Percentiles rank a stretch among this genome's conserved stretches.
These are phyloP conservation scores for Zalerion maritima DNA, from an alignment of 495 filamentous ascomycete genomes.

Conservation along the genomic window DNA sequence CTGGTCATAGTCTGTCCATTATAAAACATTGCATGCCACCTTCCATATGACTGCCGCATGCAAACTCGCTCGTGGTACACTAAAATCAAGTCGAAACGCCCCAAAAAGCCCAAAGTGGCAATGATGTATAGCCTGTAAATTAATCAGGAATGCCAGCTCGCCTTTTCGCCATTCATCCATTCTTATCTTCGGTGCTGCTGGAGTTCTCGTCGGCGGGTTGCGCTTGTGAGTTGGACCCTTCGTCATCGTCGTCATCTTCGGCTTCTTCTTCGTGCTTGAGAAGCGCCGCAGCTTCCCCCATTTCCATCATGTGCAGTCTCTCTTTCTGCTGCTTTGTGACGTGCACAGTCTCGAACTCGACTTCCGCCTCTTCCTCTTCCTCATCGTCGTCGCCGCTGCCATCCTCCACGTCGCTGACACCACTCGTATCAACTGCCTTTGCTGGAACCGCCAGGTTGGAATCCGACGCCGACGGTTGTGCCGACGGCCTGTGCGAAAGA, in stretches of 20 bases:
- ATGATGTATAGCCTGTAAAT: no score
- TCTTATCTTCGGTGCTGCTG: no score
- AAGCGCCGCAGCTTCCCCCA: conserved; percentile 35
- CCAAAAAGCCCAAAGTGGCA: no score
- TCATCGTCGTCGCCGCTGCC: conserved; percentile 34
- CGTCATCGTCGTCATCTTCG: conserved; percentile 17
- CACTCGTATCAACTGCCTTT: conserved; percentile 7
- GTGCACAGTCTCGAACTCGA: conserved; percentile 32
- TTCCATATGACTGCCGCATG: no score
- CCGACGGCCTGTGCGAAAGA: conserved; percentile 13
- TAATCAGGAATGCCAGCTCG: no score
- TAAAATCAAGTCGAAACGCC: no score
- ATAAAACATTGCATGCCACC: no score
- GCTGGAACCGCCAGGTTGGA: conserved; percentile 9
- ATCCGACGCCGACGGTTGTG: conserved; percentile 13
- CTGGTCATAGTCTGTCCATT: no score
- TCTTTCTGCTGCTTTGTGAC: conserved; percentile 30
- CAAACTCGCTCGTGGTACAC: no score
- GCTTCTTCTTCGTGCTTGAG: conserved; percentile 9
- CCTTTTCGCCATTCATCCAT: no score
- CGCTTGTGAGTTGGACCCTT: no score
- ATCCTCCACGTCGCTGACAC: conserved; percentile 12
- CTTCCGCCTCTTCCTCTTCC: conserved; percentile 34
- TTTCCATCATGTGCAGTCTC: conserved; percentile 40
- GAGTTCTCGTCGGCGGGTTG: no score